Base-by-base conservation (phyloP, 192 early-diverging fungal genomes). In the Dissophora globulifera region DNA sequence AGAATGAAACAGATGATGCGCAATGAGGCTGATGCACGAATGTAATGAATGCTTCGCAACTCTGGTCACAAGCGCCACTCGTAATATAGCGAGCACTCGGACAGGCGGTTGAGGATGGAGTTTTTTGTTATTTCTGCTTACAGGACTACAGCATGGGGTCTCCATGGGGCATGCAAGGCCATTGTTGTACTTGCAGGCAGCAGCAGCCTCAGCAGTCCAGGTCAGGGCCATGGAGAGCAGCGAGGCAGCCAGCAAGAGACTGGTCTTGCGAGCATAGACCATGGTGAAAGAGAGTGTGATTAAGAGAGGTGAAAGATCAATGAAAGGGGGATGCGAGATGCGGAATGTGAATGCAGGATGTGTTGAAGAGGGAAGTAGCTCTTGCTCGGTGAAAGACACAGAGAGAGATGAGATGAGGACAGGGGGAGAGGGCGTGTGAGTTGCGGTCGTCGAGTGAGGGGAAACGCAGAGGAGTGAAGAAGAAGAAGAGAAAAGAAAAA, bases 91-190 rank as follows among this genome's bases (percentile, higher is more conserved):
- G n/a, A n/a, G n/a, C n/a, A n/a, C n/a, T n/a, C n/a, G n/a, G n/a
- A n/a, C n/a, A n/a, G n/a, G 40, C 2, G 48, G 33, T 17, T 10
- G 20, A 35, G 40, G 22, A 31, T 6, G 33, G 32, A 26, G 41
- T 1, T 20, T 25, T 23, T 10, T 43, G 33, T 3, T 17, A 12
- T 41, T 22, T 20, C 20, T 40, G 5, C 57, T 74, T 74, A 74
- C 70, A 41, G 56, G 32, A 60, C 70, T 74, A 33, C 70, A 74
- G 43, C 70, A 74, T 38, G 70, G 70, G 3, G 54, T 64, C 6
- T 65, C 55, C 43, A 58, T 46, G 0, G 70, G 70, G 41, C 70
- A 74, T 30, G 70, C 61, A 11, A 74, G 48, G 8, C 70, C 70
- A 16, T 65, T 54, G 56, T 74, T 65, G 62, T 65, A 59, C 31